These are phyloP conservation scores for Platismatia glauca DNA, from an alignment of 495 filamentous ascomycete genomes.

Conservation along the genomic window DNA sequence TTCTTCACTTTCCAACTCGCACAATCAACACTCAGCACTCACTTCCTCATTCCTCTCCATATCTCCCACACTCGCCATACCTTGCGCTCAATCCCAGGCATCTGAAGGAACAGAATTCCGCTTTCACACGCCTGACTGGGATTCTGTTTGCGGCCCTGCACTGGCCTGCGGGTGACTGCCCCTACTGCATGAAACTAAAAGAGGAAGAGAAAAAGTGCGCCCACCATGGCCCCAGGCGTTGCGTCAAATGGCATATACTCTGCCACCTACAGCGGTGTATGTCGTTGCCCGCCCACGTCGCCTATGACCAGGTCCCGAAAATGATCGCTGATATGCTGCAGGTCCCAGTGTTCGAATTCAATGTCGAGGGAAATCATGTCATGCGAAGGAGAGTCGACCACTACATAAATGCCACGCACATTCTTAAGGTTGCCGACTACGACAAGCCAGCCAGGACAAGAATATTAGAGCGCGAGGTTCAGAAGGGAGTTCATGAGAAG, in stretches of 20 bases:
- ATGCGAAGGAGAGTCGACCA: conserved; percentile 86
- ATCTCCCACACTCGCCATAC: neutral
- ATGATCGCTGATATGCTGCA: conserved; percentile 27
- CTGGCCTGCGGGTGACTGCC: conserved; percentile 1
- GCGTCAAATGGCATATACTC: conserved; percentile 56
- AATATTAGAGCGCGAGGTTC: conserved; percentile 92
- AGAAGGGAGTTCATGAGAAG: conserved; percentile 93
- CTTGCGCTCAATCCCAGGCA: neutral
- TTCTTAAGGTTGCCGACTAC: conserved; percentile 75
- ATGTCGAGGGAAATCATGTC: conserved; percentile 65
- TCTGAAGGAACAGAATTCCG: neutral
- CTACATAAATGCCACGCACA: conserved; percentile 95
- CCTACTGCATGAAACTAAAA: conserved; percentile 8
- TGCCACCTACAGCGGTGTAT: conserved; percentile 89
- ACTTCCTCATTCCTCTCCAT: neutral
- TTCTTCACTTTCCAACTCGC: neutral
- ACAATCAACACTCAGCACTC: neutral
- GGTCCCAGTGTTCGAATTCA: conserved; percentile 87
- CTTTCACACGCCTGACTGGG: neutral
- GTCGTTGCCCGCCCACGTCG: conserved; percentile 25
- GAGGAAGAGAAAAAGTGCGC: conserved; percentile 8
- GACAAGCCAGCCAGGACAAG: conserved; percentile 89
- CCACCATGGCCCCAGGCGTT: conserved; percentile 35
- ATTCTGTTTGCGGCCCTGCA: neutral
- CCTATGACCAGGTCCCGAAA: conserved; percentile 3